Evolutionary conservation across 2,329 filamentous ascomycete genomes (phyloP), one percentile per base, ranked within the genome.

Genomic region (Diaporthe aspalathi): DNA sequence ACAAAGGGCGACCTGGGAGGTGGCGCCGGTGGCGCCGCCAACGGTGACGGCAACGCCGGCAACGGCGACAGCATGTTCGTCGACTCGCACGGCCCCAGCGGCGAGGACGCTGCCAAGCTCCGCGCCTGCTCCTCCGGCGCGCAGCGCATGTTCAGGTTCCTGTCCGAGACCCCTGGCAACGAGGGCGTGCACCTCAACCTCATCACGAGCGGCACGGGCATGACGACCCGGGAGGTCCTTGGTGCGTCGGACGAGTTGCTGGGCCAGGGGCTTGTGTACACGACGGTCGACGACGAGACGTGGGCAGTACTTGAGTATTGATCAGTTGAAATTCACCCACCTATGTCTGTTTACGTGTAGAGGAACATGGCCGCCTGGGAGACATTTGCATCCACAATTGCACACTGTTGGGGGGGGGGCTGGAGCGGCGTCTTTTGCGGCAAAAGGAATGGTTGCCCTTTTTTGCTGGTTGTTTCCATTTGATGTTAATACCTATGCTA

Each of bases 241-340:
- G 89, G 87, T 67, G 95, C 91, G n/a, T 90, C 93, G 12, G 94
- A 97, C 76, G 94, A 98, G 82, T 82, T 99, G 78, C 81, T 94
- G 53, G 85, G 85, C 2, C 83, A 89, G 69, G 94, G 94, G 38
- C 79, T 94, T 76, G 93, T 97, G 74, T 99, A 94, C 83, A 94
- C 94, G 35, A 99, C 97, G 12, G 88, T 97, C 8, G 94, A 98
- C 82, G 95, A 98, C 78, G 88, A 93, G 81, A 98, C 95, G 0
- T 98, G 93, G 92, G 94, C 94, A 53, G 85, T 97, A 74, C 84
- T 98, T 73, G 93, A 97, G 72, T 89, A 87, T 74, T 91, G 72
- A 76, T 71, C 32, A 27, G 17, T 47, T 40, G 35, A 16, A 6
- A 47, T 22, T 43, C 20, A 17, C 17, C 54, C 27, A 32, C 4